Conservation (phyloP, 2,329 filamentous ascomycete genomes). For the Corynespora cassiicola region DNA sequence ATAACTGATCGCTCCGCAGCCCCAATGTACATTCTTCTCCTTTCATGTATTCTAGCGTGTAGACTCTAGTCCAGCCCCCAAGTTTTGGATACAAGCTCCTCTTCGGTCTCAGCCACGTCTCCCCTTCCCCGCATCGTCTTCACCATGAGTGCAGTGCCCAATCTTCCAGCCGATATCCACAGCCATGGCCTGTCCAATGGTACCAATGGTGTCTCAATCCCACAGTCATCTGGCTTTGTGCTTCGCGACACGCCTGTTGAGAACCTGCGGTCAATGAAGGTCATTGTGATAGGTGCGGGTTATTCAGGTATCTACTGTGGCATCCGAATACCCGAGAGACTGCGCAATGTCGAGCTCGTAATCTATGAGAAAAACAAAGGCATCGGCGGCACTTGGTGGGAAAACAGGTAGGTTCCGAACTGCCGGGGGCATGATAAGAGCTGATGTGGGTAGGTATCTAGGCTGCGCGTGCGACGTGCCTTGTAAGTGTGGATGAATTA, state of each 20-base stretch:
- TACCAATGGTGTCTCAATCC: no score
- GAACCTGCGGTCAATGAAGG: constrained; percentile 44
- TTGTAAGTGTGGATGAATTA: constrained; percentile 25
- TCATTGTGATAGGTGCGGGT: constrained; percentile 48
- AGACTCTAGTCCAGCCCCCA: no score
- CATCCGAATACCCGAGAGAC: constrained; percentile 45
- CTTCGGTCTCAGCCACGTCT: no score
- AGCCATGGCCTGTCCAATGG: no score
- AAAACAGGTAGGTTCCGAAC: constrained; percentile 26
- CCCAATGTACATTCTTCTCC: no score
- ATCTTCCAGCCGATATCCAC: constrained; percentile 31
- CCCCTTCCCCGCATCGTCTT: no score
- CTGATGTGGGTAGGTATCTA: constrained; percentile 33
- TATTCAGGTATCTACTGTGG: constrained; percentile 48
- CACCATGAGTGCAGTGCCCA: constrained; percentile 39
- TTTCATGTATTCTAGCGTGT: no score
- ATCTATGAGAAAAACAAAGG: constrained; percentile 49
- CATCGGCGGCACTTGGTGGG: constrained; percentile 41
- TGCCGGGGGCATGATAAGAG: neutral
- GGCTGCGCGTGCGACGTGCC: constrained; percentile 48
- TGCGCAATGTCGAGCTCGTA: constrained; percentile 38
- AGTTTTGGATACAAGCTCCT: no score
- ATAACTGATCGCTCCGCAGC: no score
- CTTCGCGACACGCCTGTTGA: constrained; percentile 43
- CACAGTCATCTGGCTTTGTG: no score